These are phyloP conservation scores for Penicillium steckii DNA, from an alignment of 495 filamentous ascomycete species.

Conservation along the genomic window DNA sequence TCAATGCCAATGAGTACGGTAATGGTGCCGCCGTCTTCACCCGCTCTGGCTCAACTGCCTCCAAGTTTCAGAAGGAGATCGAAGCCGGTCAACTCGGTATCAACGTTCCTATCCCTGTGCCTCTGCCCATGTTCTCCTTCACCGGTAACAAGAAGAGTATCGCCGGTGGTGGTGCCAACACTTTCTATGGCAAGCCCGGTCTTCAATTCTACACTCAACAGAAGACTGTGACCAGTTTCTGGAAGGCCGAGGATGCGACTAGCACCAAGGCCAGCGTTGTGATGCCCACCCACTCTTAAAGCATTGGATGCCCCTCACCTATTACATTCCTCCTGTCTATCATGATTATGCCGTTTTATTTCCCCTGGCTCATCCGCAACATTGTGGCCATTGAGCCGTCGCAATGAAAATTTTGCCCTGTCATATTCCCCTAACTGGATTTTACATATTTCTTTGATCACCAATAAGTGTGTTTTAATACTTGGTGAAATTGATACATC, in stretches of 20 bases:
- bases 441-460: not conserved
- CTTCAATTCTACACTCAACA: conserved; percentile 93
- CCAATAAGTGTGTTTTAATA: not conserved
- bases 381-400: not conserved
- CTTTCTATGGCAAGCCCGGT: conserved; percentile 92
- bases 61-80: conserved; percentile 62
- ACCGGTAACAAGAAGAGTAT: conserved; percentile 98
- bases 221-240: conserved; percentile 95
- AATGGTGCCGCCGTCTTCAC: conserved; percentile 73
- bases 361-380: not conserved
- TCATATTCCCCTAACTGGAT: not conserved
- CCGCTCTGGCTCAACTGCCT: conserved; percentile 58
- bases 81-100: conserved; percentile 58
- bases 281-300: conserved; percentile 81
- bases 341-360: not conserved
- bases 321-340: not conserved
- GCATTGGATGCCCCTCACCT: not conserved
- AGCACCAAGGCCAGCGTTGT: conserved; percentile 76
- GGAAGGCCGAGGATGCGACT: conserved; percentile 82
- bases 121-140: conserved; percentile 94
- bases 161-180: conserved; percentile 88
- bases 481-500: not conserved
- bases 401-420: not conserved
- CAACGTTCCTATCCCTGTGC: conserved; percentile 78
- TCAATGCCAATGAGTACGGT: conserved; percentile 70